Evolutionary conservation across 164 flowering plant genomes (phyloP), one percentile per base, ranked within the genome.

Genomic region (Chimonanthus salicifolius): DNA sequence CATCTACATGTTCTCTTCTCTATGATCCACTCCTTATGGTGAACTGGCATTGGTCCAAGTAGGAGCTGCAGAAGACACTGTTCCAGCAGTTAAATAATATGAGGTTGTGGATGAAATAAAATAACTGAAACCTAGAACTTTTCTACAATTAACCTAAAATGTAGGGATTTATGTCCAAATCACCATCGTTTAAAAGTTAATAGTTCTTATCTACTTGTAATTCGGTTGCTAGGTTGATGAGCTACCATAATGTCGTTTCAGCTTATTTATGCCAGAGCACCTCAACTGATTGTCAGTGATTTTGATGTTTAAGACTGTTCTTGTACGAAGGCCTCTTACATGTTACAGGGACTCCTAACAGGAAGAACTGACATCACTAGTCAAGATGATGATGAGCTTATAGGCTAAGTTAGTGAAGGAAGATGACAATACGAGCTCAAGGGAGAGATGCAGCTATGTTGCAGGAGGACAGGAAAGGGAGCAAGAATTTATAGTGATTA

Each of bases 401-500:
- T 1, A 33, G 33, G 33, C 33, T 33, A 7, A 6, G 7, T 47
- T 8, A 7, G 11, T 47, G 10, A 6, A 20, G 33, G 33, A 33
- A 33, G 33, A 33, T 33, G 33, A 33, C 33, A 33, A 33, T 33
- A 33, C 33, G 33, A 33, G 33, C 33, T 33, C 33, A 33, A 33
- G 33, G 33, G 33, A 33, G 33, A 21, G 5, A 20, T 45, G 20
- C 3, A 11, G 9, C 58, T 51, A 72, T 68, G 47, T 76, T 80
- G 73, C 86, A 94, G 99, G 97, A 94, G 99, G 97, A 94, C 9
- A 74, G 72, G 20, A 79, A 80, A 66, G 47, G 69, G 67, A 77
- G 86, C 68, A 43, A 82, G 63, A 79, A 83, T 62, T 47, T 45
- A 49, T 21, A 49, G 58, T n/a, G 33, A 51, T 1, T 33, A 33